Evolutionary conservation across 129 eudicot species (phyloP), one percentile per base, ranked within the genome.

Genomic region (Lactuca sativa): DNA sequence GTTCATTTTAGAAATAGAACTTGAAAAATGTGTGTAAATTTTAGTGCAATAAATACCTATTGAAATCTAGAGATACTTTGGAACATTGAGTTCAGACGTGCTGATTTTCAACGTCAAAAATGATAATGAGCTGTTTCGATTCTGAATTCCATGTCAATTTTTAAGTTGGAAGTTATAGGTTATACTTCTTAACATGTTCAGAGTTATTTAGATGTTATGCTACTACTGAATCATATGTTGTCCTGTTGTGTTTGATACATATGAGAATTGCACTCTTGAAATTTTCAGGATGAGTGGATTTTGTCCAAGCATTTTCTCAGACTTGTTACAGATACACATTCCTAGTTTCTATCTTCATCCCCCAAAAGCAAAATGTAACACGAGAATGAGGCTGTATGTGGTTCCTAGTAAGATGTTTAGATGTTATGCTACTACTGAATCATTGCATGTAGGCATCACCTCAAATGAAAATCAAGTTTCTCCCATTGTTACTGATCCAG

Each of bases 261-360:
- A 16, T 70, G 15, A 48, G 4, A 36, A 66, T 57, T 44, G 37
- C 79, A 75, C 56, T 17, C 9, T 61, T 55, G 47, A 41, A 30
- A 34, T 66, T 59, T 13, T 48, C 85, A 88, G 91, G 86, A 85
- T 74, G 81, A 81, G 53, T 76, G 78, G 53, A 73, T 66, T 75
- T 44, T 80, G 62, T 63, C 58, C 77, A 48, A 68, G 74, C 72
- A 56, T 67, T 74, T 79, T 74, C 41, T 63, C 66, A 18, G 62
- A 75, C 72, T 77, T 78, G 77, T 67, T 85, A 56, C 79, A 69
- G 78, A 78, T 67, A 76, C 59, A 62, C 78, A 14, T 66, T 41
- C 17, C 68, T 59, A 56, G 60, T 61, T 36, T 76, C 57, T 70
- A 74, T 64, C n/a, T 66, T 63, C 71, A 76, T 80, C 59, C 67